phyloP scores from a whole-genome alignment of 768 basidiomycete species.

The Pisolithus albus region DNA sequence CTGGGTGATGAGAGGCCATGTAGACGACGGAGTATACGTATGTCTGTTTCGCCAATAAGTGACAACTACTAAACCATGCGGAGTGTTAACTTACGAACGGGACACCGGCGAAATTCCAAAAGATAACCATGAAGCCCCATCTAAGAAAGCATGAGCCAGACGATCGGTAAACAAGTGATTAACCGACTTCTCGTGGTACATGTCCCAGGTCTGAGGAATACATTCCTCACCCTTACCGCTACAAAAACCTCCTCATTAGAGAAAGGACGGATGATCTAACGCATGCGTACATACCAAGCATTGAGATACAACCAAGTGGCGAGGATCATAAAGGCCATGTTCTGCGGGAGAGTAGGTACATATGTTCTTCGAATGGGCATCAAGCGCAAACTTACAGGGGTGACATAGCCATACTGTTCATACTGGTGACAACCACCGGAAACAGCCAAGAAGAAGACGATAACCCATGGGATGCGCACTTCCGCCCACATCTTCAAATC shows the following conservation, averaged over 20 bases:
- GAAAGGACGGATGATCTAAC: not conserved
- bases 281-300: conserved; percentile 56
- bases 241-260: conserved; percentile 2
- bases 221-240: conserved; percentile 92
- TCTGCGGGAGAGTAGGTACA: conserved; percentile 38
- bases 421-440: conserved; percentile 96
- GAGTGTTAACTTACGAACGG: conserved; percentile 63
- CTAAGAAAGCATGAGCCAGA: conserved; percentile 22
- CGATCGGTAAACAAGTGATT: not conserved
- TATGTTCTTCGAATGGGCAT: not conserved
- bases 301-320: conserved; percentile 97
- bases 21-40: conserved; percentile 97
- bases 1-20: conserved; percentile 92
- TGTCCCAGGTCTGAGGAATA: conserved; percentile 97
- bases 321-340: conserved; percentile 94
- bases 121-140: conserved; percentile 97
- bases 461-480: conserved; percentile 94
- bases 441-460: conserved; percentile 88
- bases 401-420: conserved; percentile 84
- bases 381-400: conserved; percentile 52
- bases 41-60: conserved; percentile 41
- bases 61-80: not conserved
- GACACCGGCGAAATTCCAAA: conserved; percentile 94
- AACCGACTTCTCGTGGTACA: conserved; percentile 92
- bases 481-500: conserved; percentile 99